Conservation (phyloP, 169 alveolate species). For the Eimeria sp. region DNA sequence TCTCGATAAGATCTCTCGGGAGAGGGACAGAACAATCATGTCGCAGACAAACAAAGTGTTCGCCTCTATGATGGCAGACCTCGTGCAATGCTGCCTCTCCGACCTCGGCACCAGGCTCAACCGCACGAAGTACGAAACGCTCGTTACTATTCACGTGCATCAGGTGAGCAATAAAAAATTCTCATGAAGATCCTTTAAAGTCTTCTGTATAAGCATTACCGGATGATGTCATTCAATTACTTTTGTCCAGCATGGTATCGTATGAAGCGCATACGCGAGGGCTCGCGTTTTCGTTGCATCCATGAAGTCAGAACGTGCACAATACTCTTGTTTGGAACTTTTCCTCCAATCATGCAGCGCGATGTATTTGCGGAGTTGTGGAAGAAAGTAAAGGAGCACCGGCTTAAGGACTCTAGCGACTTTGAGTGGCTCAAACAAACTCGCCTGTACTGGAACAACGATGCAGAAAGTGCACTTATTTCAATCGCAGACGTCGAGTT, state of each 20-base stretch:
- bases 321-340: too few relatives aligned
- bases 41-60: slow-evolving; percentile 88
- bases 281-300: neutral
- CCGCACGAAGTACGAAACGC: slow-evolving; percentile 97
- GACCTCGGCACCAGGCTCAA: slow-evolving; percentile 94
- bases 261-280: neutral
- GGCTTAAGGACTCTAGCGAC: slow-evolving; percentile 95
- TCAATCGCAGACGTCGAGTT: slow-evolving; percentile 97
- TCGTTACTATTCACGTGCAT: slow-evolving; percentile 98
- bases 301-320: neutral
- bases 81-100: slow-evolving; percentile 95
- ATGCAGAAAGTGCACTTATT: slow-evolving; percentile 93
- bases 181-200: neutral
- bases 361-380: slow-evolving; percentile 97
- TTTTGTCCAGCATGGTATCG: neutral
- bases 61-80: slow-evolving; percentile 92
- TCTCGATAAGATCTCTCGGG: slow-evolving; percentile 93
- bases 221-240: neutral
- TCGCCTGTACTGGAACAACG: slow-evolving; percentile 94
- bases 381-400: slow-evolving; percentile 94
- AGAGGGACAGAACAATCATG: slow-evolving; percentile 89
- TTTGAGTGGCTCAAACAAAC: slow-evolving; percentile 98
- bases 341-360: slow-evolving; percentile 85
- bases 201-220: too few relatives aligned
- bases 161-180: slow-evolving; percentile 67